Conservation (phyloP, 176 grass and related monocot species). For the Secale cereale region DNA sequence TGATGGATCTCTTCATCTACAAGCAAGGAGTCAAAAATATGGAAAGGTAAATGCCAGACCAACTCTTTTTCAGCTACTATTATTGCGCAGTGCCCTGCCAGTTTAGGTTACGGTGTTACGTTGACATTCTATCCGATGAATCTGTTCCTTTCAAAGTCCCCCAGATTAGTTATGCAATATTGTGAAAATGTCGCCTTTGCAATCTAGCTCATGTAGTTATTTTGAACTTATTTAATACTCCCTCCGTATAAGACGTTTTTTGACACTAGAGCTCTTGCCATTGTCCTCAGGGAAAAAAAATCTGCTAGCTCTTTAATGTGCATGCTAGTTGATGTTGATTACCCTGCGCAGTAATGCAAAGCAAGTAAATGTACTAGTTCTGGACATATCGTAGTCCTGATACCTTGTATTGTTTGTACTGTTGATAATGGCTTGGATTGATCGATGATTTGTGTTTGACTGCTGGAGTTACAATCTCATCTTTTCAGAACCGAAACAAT, state of each 20-base stretch:
- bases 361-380: neutral
- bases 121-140: neutral
- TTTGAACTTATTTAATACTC: neutral
- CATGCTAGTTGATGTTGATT: neutral
- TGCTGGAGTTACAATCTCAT: neutral
- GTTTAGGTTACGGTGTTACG: neutral
- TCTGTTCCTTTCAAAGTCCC: neutral
- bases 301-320: neutral
- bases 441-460: neutral
- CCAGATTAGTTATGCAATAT: neutral
- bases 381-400: neutral
- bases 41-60: conserved; percentile 60
- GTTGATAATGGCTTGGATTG: neutral
- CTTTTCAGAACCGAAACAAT: neutral
- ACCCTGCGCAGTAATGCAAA: conserved; percentile 19
- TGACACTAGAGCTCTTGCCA: neutral
- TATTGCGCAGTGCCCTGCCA: neutral
- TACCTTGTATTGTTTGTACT: neutral
- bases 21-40: conserved; percentile 99
- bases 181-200: neutral
- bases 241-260: no score
- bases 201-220: neutral
- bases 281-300: neutral
- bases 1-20: conserved; percentile 90
- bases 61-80: neutral